Evolutionary conservation across 2,329 filamentous ascomycete genomes (phyloP).

Genomic region (Zopfia rhizophila): DNA sequence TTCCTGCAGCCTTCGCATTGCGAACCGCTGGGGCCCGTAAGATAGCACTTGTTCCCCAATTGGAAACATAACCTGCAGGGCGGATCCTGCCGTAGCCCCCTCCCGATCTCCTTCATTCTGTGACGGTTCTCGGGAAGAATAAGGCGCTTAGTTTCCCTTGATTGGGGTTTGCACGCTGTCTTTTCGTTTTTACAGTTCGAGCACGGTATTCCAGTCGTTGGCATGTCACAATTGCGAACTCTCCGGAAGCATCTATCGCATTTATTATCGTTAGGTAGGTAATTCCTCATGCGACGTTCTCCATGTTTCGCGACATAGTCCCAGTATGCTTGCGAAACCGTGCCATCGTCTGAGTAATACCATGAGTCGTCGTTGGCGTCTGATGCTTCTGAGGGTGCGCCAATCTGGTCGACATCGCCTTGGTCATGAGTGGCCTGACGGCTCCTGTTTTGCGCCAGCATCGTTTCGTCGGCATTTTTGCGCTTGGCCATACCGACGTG

Average conservation of each 20-base stretch:
- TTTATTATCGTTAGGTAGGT: no score
- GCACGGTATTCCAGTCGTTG: no score
- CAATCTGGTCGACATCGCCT: background rate
- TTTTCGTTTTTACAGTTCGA: background rate
- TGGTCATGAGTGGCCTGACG: slow-evolving; percentile 1
- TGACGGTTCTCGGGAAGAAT: background rate
- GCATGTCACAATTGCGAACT: no score
- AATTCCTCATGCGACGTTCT: background rate
- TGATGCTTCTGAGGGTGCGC: background rate
- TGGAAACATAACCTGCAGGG: slow-evolving; percentile 1
- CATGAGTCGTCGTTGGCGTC: background rate
- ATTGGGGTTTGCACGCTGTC: background rate
- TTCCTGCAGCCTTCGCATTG: slow-evolving; percentile 1
- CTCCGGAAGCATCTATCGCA: no score
- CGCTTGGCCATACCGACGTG: slow-evolving; percentile 3
- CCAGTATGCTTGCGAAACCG: slow-evolving; percentile 3
- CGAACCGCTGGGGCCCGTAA: background rate
- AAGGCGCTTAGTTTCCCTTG: slow-evolving; percentile 1
- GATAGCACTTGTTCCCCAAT: background rate
- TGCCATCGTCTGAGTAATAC: slow-evolving; percentile 4
- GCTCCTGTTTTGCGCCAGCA: slow-evolving; percentile 2
- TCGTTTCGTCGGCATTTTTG: background rate
- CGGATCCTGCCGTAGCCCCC: background rate
- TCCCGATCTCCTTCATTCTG: background rate
- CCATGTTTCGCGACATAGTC: slow-evolving; percentile 1